Conservation (phyloP, 1,284 basidiomycete genomes). For the Moesziomyces parantarcticus region DNA sequence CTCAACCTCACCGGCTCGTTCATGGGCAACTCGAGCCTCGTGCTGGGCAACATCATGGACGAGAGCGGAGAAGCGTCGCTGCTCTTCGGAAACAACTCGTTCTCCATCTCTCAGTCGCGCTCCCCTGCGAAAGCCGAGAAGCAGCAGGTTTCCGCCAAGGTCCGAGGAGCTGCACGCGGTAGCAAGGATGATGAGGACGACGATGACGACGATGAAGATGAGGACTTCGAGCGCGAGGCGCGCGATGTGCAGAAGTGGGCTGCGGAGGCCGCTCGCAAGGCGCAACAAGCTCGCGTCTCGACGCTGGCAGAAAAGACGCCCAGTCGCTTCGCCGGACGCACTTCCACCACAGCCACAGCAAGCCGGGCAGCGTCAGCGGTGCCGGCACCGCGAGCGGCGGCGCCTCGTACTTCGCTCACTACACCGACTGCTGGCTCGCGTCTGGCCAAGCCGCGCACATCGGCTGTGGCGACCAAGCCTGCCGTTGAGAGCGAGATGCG, state of each 20-base stretch:
- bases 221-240: conserved; percentile 23
- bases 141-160: background rate
- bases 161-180: background rate
- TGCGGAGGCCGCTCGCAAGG: conserved; percentile 30
- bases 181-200: conserved; percentile 29
- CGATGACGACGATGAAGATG: conserved; percentile 15
- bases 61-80: conserved; percentile 33
- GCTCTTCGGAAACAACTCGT: conserved; percentile 34
- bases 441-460: conserved; percentile 23
- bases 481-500: background rate
- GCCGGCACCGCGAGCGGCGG: conserved; percentile 11
- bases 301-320: conserved; percentile 9
- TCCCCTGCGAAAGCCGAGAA: background rate
- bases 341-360: background rate
- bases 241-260: conserved; percentile 31
- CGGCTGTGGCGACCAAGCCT: conserved; percentile 1
- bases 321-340: background rate
- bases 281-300: conserved; percentile 9
- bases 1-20: conserved; percentile 41
- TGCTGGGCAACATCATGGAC: conserved; percentile 40
- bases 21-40: conserved; percentile 25
- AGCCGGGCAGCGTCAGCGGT: conserved; percentile 6
- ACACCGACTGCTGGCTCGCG: conserved; percentile 23
- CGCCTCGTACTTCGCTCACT: conserved; percentile 17
- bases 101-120: conserved; percentile 15